Percentiles rank a stretch among this genome's conserved stretches.
phyloP scores from a whole-genome alignment of 2,329 filamentous ascomycete species.

The Pseudofabraea citricarpa region DNA sequence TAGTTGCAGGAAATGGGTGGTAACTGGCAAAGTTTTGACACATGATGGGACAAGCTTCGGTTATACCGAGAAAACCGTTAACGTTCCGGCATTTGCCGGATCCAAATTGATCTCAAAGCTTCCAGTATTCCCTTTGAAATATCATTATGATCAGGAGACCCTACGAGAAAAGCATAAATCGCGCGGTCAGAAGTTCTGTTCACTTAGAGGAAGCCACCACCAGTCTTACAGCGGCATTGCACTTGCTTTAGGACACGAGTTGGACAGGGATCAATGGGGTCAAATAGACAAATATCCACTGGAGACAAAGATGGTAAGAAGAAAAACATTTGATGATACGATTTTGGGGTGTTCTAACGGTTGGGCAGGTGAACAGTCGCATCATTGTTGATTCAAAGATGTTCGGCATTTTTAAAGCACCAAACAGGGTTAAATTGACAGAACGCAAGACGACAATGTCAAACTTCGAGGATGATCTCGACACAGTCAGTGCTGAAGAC shows the following conservation, averaged over 20 bases:
- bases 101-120: background rate
- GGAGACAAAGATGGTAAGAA: background rate
- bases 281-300: background rate
- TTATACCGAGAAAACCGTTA: background rate
- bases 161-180: conserved; percentile 11
- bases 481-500: conserved; percentile 6
- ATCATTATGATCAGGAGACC: conserved; percentile 5
- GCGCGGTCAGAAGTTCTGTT: conserved; percentile 17
- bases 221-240: conserved; percentile 19
- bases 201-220: conserved; percentile 16
- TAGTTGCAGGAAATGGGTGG: background rate
- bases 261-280: background rate
- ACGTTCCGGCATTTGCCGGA: background rate
- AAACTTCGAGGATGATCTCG: conserved; percentile 2
- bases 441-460: conserved; percentile 1
- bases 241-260: conserved; percentile 4
- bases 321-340: background rate
- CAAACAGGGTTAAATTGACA: conserved; percentile 11
- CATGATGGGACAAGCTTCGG: conserved; percentile 2
- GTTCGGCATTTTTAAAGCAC: conserved; percentile 10
- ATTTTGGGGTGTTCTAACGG: background rate
- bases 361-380: conserved; percentile 15
- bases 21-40: background rate
- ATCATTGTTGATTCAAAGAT: conserved; percentile 19
- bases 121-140: conserved; percentile 2